Conservation (phyloP, 306 rosid species). For the Prunus dulcis region DNA sequence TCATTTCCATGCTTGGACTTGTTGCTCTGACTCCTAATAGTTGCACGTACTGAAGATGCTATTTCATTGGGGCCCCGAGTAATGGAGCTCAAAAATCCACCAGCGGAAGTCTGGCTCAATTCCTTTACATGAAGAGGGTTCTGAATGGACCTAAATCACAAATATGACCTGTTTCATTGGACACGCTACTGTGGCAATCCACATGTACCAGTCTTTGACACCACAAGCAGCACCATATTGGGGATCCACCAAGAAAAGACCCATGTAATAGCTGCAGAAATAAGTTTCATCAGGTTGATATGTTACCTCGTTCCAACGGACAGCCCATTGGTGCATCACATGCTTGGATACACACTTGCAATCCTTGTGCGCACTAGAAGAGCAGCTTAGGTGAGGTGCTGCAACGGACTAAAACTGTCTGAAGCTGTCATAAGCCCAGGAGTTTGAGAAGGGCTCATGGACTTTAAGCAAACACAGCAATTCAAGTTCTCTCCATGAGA, state of each 20-base stretch:
- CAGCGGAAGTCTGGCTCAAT: slow-evolving; percentile 47
- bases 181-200: slow-evolving; percentile 81
- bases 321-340: slow-evolving; percentile 94
- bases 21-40: slow-evolving; percentile 77
- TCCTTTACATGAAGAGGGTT: slow-evolving; percentile 77
- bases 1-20: slow-evolving; percentile 72
- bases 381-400: slow-evolving; percentile 82
- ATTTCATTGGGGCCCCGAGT: slow-evolving; percentile 97
- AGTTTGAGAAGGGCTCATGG: slow-evolving; percentile 74
- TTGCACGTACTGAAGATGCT: slow-evolving; percentile 90
- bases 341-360: slow-evolving; percentile 87
- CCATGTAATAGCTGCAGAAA: slow-evolving; percentile 86
- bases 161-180: slow-evolving; percentile 81
- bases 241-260: slow-evolving; percentile 95
- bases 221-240: slow-evolving; percentile 98
- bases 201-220: slow-evolving; percentile 92
- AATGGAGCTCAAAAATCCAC: slow-evolving; percentile 80
- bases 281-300: slow-evolving; percentile 81
- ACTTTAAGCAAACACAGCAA: slow-evolving; percentile 85
- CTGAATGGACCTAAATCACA: slow-evolving; percentile 86
- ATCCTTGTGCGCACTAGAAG: slow-evolving; percentile 79
- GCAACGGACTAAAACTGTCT: slow-evolving; percentile 68
- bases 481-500: slow-evolving; percentile 84
- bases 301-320: slow-evolving; percentile 87
- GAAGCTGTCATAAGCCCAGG: slow-evolving; percentile 77